These are phyloP conservation scores for Microcyclosporella mali DNA, from an alignment of 2,329 filamentous ascomycete genomes.

Conservation along the genomic window DNA sequence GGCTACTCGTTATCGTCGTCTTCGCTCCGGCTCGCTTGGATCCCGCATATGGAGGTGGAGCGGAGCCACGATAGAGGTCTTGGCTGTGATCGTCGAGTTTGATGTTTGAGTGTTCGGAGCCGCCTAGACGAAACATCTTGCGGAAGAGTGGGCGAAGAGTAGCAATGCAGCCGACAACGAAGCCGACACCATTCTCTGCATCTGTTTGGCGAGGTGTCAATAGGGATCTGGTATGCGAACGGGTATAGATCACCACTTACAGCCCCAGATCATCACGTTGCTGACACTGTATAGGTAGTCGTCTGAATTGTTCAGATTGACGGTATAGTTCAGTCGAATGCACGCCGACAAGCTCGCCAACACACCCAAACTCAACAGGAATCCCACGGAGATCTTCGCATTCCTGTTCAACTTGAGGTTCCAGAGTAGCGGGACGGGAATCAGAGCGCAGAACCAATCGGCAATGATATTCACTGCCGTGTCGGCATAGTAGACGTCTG, in stretches of 20 bases:
- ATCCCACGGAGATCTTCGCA: constrained; percentile 36
- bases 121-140: constrained; percentile 18
- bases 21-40: constrained; percentile 3
- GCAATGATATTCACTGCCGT: constrained; percentile 34
- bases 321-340: constrained; percentile 33
- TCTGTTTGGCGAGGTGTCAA: constrained; percentile 9
- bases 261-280: constrained; percentile 34
- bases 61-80: constrained; percentile 1
- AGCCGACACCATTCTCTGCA: constrained; percentile 33
- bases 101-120: constrained; percentile 8
- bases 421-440: constrained; percentile 40
- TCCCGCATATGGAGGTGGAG: constrained; percentile 3
- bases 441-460: constrained; percentile 34
- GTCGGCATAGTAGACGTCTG: constrained; percentile 32
- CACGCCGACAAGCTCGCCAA: constrained; percentile 31
- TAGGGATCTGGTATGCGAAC: neutral
- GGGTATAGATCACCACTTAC: constrained; percentile 1
- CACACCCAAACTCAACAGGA: constrained; percentile 33
- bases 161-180: constrained; percentile 32
- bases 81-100: constrained; percentile 5
- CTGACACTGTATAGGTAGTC: constrained; percentile 32
- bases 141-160: constrained; percentile 33
- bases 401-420: constrained; percentile 37
- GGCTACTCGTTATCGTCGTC: constrained; percentile 12
- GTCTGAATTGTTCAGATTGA: constrained; percentile 28